Base-by-base conservation (phyloP, 176 grass and related monocot genomes). In the Echinochloa phyllopogon region DNA sequence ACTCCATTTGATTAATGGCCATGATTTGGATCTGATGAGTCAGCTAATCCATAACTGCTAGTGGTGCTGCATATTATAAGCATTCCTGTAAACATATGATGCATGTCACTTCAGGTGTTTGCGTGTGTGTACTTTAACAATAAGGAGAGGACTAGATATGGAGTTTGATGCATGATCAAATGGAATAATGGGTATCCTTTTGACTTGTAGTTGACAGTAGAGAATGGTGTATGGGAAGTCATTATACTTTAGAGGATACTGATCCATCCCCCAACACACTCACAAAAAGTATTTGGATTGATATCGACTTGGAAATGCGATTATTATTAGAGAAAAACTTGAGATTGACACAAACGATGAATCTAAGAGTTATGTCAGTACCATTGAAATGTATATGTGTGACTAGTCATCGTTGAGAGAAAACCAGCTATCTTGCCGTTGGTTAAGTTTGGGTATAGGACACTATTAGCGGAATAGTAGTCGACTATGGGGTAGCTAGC, bases 61-160 rank as follows among this genome's bases (percentile, higher is more conserved):
- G 9, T 82, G 58, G 10, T 57, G 58, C 59, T 68, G 40, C 39
- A 76, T 78, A 78, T 53, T 83, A 58, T 90, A 90, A 77, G 21
- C 27, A 86, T 72, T 78, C 41, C 16, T 86, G 55, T 78, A 49
- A 59, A 65, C 56, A 45, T 56, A 74, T 68, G 59, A 74, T 68
- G 59, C 80, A 69, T 61, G 84, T 83, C 88, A 68, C 80, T 73
- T 90, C 88, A 87, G 84, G 88, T 90, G 88, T 67, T 66, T 79
- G 60, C 66, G 70, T 57, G 59, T 69, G 33, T 59, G 12, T 33
- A 48, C 76, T 72, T 79, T 78, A 40, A 74, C 71, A 29, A 61
- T 79, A 82, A 59, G 40, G 29, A 67, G 67, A 59, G 70, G 25
- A 68, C 80, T 69, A 55, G 74, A 74, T 73, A 74, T 73, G 65